Percentiles rank a stretch among this genome's conserved stretches.
phyloP scores from a whole-genome alignment of 2,329 filamentous ascomycete species.

The Ceratocystiopsis sp. region DNA sequence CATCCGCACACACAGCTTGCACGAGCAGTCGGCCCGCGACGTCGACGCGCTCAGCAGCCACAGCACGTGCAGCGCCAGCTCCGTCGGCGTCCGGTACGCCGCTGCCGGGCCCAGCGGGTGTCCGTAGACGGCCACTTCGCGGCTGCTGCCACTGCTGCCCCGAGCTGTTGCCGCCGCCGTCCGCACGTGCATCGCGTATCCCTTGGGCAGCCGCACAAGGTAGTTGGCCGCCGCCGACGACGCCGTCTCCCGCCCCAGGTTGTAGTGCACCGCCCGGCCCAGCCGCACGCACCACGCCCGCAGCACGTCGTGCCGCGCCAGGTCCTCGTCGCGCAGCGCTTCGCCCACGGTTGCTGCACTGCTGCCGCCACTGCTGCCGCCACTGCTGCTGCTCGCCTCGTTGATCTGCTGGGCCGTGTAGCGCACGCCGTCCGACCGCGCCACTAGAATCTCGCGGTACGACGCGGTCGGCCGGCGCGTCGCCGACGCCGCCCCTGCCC shows the following conservation, averaged over 20 bases:
- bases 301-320: slow-evolving; percentile 4
- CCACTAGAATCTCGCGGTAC: slow-evolving; percentile 8
- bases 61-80: slow-evolving; percentile 33
- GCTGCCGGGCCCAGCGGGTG: slow-evolving; percentile 9
- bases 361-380: too few species aligned
- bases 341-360: slow-evolving; percentile 6
- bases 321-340: slow-evolving; percentile 5
- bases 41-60: slow-evolving; percentile 32
- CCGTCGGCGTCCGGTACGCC: slow-evolving; percentile 32
- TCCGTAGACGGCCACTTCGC: slow-evolving; percentile 41
- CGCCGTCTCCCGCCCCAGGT: slow-evolving; percentile 6
- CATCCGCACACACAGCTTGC: slow-evolving; percentile 25
- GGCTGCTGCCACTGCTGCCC: slow-evolving; percentile 9
- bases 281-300: slow-evolving; percentile 11
- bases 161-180: background rate
- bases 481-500: too few species aligned
- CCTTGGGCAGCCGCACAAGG: background rate
- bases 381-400: slow-evolving; percentile 9
- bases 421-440: slow-evolving; percentile 9
- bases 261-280: slow-evolving; percentile 12
- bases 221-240: background rate
- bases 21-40: slow-evolving; percentile 33
- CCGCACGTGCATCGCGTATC: slow-evolving; percentile 7
- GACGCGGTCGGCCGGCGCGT: background rate
- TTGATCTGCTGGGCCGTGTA: slow-evolving; percentile 11